Base-by-base conservation (phyloP, 2,329 filamentous ascomycete species). In the Davidsoniella virescens region DNA sequence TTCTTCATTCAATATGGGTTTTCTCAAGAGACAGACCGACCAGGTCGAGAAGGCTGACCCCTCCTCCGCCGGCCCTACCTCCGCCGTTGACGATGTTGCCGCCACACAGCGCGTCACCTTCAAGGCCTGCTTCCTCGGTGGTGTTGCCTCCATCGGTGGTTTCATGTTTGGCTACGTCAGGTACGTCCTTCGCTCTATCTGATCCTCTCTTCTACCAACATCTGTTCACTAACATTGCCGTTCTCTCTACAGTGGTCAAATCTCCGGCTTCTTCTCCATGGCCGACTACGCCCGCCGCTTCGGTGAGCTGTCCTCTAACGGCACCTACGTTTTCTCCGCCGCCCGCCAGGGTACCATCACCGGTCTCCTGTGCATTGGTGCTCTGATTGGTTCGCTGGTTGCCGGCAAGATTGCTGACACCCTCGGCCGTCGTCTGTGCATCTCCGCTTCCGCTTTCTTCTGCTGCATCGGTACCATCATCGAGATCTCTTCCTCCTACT, bases 391-490 rank as follows among this genome's bases (percentile, higher is more conserved):
- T 43, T 73, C 75, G 49, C 62, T 81, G 6, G 57, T 70, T 33
- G 68, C 72, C n/a, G 77, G 77, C 8, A 76, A 73, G 23, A 64
- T 83, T 38, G 74, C 78, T 37, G 79, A 83, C 54, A 64, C 64
- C 3, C 67, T 82, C 44, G 80, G 80, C 20, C 75, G 80, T 12
- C 72, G 74, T 29, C 64, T 73, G 37, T 75, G 76, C 16, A 83
- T 84, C 56, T 73, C 75, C n/a, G 63, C 68, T 47, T 75, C 76
- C 55, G 73, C 76, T 50, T 67, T 82, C 53, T 75, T 79, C 61
- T 77, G 79, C 57, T 76, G 72, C 55, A 63, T 82, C 26, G 80
- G 80, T 49, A 80, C 77, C 43, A 65, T 80, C 44, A 72, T 84
- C 16, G 76, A 81, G 57, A 73, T 82, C 54, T 70, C 76, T 0